Base-by-base conservation (phyloP, 441 rosid species). In the Viola pubescens region DNA sequence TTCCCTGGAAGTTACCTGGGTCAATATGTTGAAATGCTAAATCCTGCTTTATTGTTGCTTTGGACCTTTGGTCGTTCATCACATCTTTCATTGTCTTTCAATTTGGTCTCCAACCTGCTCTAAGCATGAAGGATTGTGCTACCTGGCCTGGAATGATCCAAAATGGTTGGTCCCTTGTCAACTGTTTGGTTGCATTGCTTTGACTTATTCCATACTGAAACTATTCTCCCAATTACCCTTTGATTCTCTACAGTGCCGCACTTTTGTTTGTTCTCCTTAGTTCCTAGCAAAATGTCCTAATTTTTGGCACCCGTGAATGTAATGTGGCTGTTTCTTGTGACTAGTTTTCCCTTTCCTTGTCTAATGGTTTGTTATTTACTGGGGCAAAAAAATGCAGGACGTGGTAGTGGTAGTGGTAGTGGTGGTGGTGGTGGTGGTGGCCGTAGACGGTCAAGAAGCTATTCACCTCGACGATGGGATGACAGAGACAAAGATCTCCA, bases 381-480 rank as follows among this genome's bases (percentile, higher is more conserved):
- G 65, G 66, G 41, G 3, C 12, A 47, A 42, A 45, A 57, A 42
- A 39, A 56, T 64, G 49, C 70, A 74, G 80, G 76, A 59, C 74
- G 59, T 39, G 72, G 77, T 46, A 19, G 26, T 19, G 26, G 26
- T 19, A 1, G 26, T 19, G 26, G 26, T 19, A 1, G 26, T 19
- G 26, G 59, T 38, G 73, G 76, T 26, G 34, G 51, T 60, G 54
- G 72, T 73, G 79, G 77, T 58, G 71, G 59, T 42, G 73, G 76
- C 47, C 69, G 65, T 3, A 59, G 76, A 59, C 67, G 69, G 41
- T 79, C 81, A 34, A 78, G 67, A 8, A 78, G 86, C 67, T 61
- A 62, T 66, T 81, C 85, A 11, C 85, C 87, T 0, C 77, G 63
- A 46, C 63, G 70, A 40, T 26, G 70, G 26, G 67, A 73, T 37